phyloP scores from a whole-genome alignment of 164 flowering plant genomes.

The Piper longum region DNA sequence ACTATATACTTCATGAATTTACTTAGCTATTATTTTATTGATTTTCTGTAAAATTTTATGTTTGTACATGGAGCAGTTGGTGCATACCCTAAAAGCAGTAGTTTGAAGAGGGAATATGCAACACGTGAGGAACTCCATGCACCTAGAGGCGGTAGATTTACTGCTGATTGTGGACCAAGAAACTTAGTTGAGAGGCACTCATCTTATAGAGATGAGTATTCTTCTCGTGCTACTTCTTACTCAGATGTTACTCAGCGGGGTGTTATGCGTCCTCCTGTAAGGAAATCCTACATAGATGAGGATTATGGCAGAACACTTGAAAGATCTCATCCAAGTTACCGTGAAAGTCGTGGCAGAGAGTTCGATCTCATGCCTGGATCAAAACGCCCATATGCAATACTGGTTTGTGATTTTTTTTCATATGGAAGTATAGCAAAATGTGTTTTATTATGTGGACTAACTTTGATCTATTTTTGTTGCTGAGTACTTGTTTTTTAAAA shows the following conservation, averaged over 20 bases:
- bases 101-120: conserved; percentile 65
- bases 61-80: conserved; percentile 32
- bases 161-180: conserved; percentile 57
- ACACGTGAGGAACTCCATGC: conserved; percentile 62
- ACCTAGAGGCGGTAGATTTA: conserved; percentile 42
- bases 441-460: neutral
- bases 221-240: conserved; percentile 56
- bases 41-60: neutral
- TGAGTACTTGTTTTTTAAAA: too few relatives aligned
- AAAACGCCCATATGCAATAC: conserved; percentile 64
- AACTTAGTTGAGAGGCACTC: conserved; percentile 44
- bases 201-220: conserved; percentile 63
- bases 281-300: conserved; percentile 74
- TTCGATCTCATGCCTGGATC: conserved; percentile 78
- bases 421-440: too few relatives aligned
- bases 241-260: conserved; percentile 40
- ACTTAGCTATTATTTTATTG: neutral
- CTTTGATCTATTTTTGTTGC: neutral
- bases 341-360: conserved; percentile 65
- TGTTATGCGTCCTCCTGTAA: conserved; percentile 33
- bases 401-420: conserved; percentile 37
- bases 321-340: conserved; percentile 68
- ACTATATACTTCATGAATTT: too few relatives aligned
- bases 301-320: conserved; percentile 66
- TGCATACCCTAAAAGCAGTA: conserved; percentile 52